A percentile compares a stretch with the other conserved stretches of the same genome.
phyloP scores from a whole-genome alignment of 2,329 filamentous ascomycete species.

The Fusarium duplospermum region DNA sequence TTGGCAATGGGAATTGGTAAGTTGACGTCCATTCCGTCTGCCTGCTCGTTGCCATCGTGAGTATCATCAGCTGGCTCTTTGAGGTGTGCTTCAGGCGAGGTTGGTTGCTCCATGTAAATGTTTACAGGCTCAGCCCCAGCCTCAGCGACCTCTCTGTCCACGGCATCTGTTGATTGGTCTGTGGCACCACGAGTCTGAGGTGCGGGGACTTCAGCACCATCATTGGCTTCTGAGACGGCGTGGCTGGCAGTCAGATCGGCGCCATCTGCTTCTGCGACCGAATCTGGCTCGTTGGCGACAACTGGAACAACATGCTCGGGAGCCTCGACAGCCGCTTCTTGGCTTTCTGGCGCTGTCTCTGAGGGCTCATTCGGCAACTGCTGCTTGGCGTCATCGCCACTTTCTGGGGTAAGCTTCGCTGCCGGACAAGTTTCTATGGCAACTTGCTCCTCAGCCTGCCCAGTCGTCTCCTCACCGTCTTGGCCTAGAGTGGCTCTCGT shows the following conservation, averaged over 20 bases:
- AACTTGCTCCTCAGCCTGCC: not conserved
- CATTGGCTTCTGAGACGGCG: slow-evolving; percentile 4
- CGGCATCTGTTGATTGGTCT: slow-evolving; percentile 23
- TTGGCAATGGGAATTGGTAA: slow-evolving; percentile 4
- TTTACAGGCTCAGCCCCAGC: slow-evolving; percentile 17
- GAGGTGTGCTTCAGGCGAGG: slow-evolving; percentile 1
- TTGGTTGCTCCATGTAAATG: slow-evolving; percentile 9
- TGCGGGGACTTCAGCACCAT: slow-evolving; percentile 10
- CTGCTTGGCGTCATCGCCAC: not conserved
- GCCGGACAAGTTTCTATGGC: not conserved
- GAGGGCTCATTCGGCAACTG: not conserved
- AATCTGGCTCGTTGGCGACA: not conserved
- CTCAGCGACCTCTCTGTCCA: not conserved
- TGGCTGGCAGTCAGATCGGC: slow-evolving; percentile 1
- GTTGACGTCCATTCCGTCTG: slow-evolving; percentile 21
- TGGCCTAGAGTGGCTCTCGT: not conserved
- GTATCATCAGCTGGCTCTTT: slow-evolving; percentile 9
- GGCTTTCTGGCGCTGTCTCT: not conserved
- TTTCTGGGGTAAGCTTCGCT: not conserved
- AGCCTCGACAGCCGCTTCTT: not conserved
- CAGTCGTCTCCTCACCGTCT: not conserved
- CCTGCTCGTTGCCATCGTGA: slow-evolving; percentile 27
- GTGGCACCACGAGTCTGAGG: slow-evolving; percentile 4
- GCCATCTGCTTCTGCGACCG: not conserved
- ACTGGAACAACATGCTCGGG: not conserved